Base-by-base conservation (phyloP, 768 basidiomycete species). In the Boletellus ananiceps region DNA sequence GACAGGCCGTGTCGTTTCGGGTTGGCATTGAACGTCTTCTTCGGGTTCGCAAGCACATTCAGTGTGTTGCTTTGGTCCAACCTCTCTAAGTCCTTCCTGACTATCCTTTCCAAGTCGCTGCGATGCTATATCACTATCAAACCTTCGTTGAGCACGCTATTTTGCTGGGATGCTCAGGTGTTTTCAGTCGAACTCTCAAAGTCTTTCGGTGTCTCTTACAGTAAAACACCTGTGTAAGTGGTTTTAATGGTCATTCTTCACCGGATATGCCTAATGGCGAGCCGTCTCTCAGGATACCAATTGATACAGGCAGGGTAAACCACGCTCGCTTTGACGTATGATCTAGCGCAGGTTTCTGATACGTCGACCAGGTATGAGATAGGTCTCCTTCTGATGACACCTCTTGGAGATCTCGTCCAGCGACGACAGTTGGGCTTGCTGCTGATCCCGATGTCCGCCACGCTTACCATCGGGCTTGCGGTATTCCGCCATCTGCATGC, bases 101-200 rank as follows among this genome's bases (percentile, higher is more conserved):
- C 13, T 9, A 14, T 69, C 23, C 29, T 35, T 73, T 36, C 27
- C 27, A 29, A 85, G 84, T 70, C 36, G 82, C 81, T 12, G 77
- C 81, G n/a, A 92, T 92, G 59, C 62, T 92, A 40, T 92, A 91
- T 60, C 92, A 91, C 56, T 86, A 82, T 53, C 87, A n/a, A 89
- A 69, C 89, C 89, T 0, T 63, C 92, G 56, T 68, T 91, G 12
- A 86, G 88, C 81, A 62, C 7, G 9, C 9, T 54, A 76, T 69
- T 5, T 11, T 19, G 12, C 16, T 32, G 47, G 61, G 74, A 25
- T 70, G 73, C 18, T 8, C 50, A 69, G 67, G 9, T 39, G 11
- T 36, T 48, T 40, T 11, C 43, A 69, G 63, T 67, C 27, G 51
- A 67, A 31, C 68, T 74, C 58, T 63, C 76, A 39, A 54, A 66